Conservation (phyloP, 345 rosid species). For the Passiflora organensis region DNA sequence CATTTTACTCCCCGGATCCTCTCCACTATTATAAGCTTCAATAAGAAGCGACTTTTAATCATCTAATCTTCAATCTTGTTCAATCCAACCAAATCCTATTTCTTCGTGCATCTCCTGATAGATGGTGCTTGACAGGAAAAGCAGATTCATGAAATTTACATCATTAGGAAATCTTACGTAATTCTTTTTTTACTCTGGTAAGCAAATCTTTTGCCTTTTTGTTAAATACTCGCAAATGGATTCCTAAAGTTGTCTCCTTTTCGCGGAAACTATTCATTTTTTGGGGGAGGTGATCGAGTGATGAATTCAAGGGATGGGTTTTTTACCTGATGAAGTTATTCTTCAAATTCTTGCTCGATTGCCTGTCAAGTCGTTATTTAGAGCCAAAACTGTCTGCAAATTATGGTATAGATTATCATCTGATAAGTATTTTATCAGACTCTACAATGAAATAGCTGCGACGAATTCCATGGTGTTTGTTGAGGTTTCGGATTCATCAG, state of each 20-base stretch:
- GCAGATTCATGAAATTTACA: no score
- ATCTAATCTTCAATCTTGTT: background rate
- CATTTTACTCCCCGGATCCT: background rate
- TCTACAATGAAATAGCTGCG: constrained; percentile 49
- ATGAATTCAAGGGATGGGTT: constrained; percentile 34
- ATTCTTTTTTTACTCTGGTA: constrained; percentile 8
- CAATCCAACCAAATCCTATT: background rate
- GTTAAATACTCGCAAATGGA: background rate
- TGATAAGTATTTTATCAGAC: constrained; percentile 47
- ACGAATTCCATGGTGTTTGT: constrained; percentile 52
- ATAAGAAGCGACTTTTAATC: background rate
- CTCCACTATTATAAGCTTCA: background rate
- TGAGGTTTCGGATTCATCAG: constrained; percentile 50
- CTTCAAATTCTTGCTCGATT: constrained; percentile 64
- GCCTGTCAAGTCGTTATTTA: constrained; percentile 64
- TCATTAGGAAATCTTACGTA: background rate
- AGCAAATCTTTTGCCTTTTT: constrained; percentile 3
- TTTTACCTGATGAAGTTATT: constrained; percentile 74
- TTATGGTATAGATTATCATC: constrained; percentile 56
- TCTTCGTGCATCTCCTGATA: background rate
- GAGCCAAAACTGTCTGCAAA: constrained; percentile 70
- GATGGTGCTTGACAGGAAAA: no score
- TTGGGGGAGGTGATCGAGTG: background rate
- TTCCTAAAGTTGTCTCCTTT: background rate
- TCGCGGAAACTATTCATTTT: background rate